A percentile compares a stretch with the other conserved stretches of the same genome.
Evolutionary conservation across 768 basidiomycete species (phyloP).

Genomic region (Tulasnella calospora): DNA sequence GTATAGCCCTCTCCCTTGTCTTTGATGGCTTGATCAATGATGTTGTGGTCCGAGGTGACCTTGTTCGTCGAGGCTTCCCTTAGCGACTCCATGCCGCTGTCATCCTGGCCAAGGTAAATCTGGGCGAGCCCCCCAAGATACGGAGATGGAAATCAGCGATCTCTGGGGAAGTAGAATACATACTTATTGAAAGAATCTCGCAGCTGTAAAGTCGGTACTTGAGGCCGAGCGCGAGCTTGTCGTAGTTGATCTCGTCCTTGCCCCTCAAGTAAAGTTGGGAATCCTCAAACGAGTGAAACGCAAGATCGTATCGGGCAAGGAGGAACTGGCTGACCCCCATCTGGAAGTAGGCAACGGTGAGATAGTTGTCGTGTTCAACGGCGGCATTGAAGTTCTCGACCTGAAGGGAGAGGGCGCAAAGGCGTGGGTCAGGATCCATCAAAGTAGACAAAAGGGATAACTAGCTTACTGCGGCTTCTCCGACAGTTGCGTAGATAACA

Average conservation of each 20-base stretch:
- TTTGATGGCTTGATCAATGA: constrained; percentile 85
- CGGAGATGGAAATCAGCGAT: background rate
- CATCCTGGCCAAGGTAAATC: constrained; percentile 61
- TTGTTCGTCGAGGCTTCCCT: constrained; percentile 64
- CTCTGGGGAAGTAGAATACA: background rate
- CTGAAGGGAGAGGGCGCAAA: background rate
- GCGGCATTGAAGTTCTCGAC: constrained; percentile 75
- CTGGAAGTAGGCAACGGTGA: constrained; percentile 87
- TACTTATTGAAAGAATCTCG: constrained; percentile 78
- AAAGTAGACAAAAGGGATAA: background rate
- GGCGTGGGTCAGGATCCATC: background rate
- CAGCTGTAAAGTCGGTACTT: constrained; percentile 81
- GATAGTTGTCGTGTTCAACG: constrained; percentile 70
- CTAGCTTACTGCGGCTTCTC: constrained; percentile 62
- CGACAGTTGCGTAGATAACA: constrained; percentile 85
- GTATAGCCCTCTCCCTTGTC: constrained; percentile 83
- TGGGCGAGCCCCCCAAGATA: constrained; percentile 53
- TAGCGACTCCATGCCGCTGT: constrained; percentile 67
- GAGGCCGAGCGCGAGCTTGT: constrained; percentile 87
- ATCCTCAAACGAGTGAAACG: constrained; percentile 79
- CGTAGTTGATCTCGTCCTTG: constrained; percentile 84
- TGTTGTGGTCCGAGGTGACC: constrained; percentile 74
- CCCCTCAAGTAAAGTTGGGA: constrained; percentile 77
- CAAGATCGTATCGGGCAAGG: constrained; percentile 67
- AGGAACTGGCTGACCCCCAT: constrained; percentile 89